Evolutionary conservation across 1,139 yeast species (phyloP), one percentile per base, ranked within the genome.

Genomic region (Yamadazyma diospyri): DNA sequence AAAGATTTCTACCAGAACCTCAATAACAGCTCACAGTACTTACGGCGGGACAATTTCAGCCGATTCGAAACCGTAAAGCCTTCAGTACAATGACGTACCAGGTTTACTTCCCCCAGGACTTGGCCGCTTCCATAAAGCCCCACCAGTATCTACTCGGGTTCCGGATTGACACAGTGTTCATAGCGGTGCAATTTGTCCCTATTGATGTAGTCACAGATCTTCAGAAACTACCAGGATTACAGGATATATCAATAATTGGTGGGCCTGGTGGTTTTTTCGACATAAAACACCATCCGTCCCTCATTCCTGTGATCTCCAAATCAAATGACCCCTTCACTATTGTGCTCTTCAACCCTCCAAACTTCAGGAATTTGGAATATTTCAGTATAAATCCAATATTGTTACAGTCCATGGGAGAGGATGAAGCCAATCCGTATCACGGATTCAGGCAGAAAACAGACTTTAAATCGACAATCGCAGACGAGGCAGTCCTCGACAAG

Each of bases 341-440:
- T 1, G 64, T 89, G 2, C 47, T 73, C 12, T 89, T 79, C 53
- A 75, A 76, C 21, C 85, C 94, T 1, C 97, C 97, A 0, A 72
- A 76, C 32, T 78, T 84, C 16, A 67, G 68, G 27, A 72, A 76
- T 40, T 72, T 92, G 69, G 96, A 89, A 48, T 87, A 84, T 53
- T 83, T 79, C 45, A 81, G 97, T 0, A 58, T 84, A 4, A 64
- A 70, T 16, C 95, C 97, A 0, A 83, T 82, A 25, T 66, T 76
- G 21, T 69, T 82, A 32, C 88, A 82, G 41, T 69, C 82, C 2
- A 67, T 72, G 54, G 64, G 42, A 24, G 41, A 23, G 22, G 20
- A 26, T 2, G 19, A 3, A 3, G 12, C 23, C 3, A 17, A 16
- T 5, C 6, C 12, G 11, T 7, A 26, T 10, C 5, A 15, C 11